phyloP scores from a whole-genome alignment of 2,329 filamentous ascomycete genomes.

The Coniochaeta sp. region DNA sequence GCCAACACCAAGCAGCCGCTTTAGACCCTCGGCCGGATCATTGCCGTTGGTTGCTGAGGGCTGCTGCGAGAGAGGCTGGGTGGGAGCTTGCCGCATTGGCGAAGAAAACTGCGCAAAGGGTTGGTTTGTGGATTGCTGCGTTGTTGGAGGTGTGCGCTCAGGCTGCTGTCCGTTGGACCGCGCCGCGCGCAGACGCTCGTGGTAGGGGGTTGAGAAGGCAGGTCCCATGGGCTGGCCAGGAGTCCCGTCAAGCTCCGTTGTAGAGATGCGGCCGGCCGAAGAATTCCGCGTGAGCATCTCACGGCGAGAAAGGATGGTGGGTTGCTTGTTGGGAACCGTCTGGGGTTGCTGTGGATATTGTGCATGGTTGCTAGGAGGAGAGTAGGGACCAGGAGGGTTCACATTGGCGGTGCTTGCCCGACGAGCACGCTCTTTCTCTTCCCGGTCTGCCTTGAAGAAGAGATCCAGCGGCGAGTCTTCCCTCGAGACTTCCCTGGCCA shows the following conservation, averaged over 20 bases:
- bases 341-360: slow-evolving; percentile 20
- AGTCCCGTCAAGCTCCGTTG: slow-evolving; percentile 61
- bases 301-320: slow-evolving; percentile 22
- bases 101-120: slow-evolving; percentile 3
- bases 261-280: slow-evolving; percentile 49
- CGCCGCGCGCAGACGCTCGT: slow-evolving; percentile 53
- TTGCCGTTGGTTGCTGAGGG: slow-evolving; percentile 22
- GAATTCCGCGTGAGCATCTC: slow-evolving; percentile 36
- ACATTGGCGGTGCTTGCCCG: slow-evolving; percentile 44
- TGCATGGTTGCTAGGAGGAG: slow-evolving; percentile 35
- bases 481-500: slow-evolving; percentile 20
- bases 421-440: slow-evolving; percentile 60
- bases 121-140: slow-evolving; percentile 6
- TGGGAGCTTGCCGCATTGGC: slow-evolving; percentile 5
- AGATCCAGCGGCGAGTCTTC: slow-evolving; percentile 78
- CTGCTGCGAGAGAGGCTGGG: slow-evolving; percentile 6
- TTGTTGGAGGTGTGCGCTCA: neutral
- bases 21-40: slow-evolving; percentile 43
- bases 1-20: slow-evolving; percentile 39
- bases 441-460: slow-evolving; percentile 81
- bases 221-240: slow-evolving; percentile 51
- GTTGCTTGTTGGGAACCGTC: slow-evolving; percentile 25
- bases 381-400: slow-evolving; percentile 35
- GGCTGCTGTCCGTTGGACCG: slow-evolving; percentile 24
- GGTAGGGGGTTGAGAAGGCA: slow-evolving; percentile 61